Evolutionary conservation across 805 yeast genomes (phyloP), one percentile per base, ranked within the genome.

Genomic region (Brettanomyces nanus): DNA sequence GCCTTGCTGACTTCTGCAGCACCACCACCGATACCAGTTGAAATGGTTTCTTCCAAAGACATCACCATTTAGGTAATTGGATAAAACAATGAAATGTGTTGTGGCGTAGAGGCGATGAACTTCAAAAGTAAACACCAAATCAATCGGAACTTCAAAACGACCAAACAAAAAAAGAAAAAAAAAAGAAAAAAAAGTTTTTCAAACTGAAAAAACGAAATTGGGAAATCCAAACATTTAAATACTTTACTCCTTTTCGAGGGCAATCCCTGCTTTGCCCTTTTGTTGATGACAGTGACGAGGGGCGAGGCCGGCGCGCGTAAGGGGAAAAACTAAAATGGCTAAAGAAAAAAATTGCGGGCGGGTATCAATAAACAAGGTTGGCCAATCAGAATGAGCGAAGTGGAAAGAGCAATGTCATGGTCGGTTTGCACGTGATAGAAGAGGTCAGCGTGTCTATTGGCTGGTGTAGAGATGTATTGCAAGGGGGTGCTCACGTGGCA

Each of bases 1-100:
- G 17, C n/a, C 31, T 28, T 28, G 14, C 31, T n/a, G 31, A 9
- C 14, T 7, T 6, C n/a, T 9, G 31, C 39, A 17, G 26, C 25
- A 22, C 27, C 20, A 18, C 35, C 35, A 21, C 17, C 17, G 2
- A 3, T 27, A n/a, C 30, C 30, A 17, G 36, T 23, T 15, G 45
- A 43, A 34, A 41, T 41, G 20, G 53, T 42, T 41, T 52, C 53
- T 43, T 51, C 49, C 39, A 52, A 45, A 40, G 56, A 46, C 55
- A 52, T 51, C 37, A 52, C 54, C 54, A 47, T 47, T 40, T 17
- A 30, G 14, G 20, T 15, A 14, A 28, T 6, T 28, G n/a, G n/a
- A n/a, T n/a, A n/a, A n/a, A n/a, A n/a, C n/a, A n/a, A n/a, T n/a
- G n/a, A n/a, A n/a, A n/a, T n/a, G n/a, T n/a, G n/a, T n/a, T n/a